Evolutionary conservation across 768 basidiomycete genomes (phyloP).

Genomic region (Suillus discolor): DNA sequence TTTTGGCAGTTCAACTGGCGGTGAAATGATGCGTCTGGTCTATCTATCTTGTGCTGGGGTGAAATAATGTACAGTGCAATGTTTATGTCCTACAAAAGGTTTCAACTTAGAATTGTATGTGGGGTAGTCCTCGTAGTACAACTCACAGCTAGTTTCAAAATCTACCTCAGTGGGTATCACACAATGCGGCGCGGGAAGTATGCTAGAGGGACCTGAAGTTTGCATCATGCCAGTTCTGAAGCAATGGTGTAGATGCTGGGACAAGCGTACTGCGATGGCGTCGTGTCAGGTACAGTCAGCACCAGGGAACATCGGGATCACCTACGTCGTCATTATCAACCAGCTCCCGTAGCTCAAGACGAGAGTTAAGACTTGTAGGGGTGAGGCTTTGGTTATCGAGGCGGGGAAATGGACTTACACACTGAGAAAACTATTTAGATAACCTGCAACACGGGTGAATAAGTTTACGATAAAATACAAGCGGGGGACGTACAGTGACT

Average conservation of each 20-base stretch:
- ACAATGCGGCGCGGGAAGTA: background rate
- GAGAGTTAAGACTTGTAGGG: conserved; percentile 29
- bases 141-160: background rate
- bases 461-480: background rate
- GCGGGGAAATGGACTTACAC: conserved; percentile 27
- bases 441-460: conserved; percentile 23
- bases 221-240: background rate
- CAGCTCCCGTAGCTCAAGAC: conserved; percentile 29
- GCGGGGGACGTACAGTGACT: conserved; percentile 34
- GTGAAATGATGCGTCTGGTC: background rate
- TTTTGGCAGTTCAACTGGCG: background rate
- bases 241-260: conserved; percentile 23
- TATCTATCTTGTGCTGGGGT: background rate
- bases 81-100: background rate
- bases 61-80: conserved; percentile 7
- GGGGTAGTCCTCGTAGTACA: background rate
- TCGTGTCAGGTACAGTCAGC: background rate
- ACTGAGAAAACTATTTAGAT: conserved; percentile 41
- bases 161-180: background rate
- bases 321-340: conserved; percentile 28
- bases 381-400: background rate
- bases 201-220: background rate
- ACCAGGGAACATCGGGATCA: background rate
- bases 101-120: background rate
- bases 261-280: conserved; percentile 21